Base-by-base conservation (phyloP, 805 yeast species). In the Wickerhamiella sergipiensis region DNA sequence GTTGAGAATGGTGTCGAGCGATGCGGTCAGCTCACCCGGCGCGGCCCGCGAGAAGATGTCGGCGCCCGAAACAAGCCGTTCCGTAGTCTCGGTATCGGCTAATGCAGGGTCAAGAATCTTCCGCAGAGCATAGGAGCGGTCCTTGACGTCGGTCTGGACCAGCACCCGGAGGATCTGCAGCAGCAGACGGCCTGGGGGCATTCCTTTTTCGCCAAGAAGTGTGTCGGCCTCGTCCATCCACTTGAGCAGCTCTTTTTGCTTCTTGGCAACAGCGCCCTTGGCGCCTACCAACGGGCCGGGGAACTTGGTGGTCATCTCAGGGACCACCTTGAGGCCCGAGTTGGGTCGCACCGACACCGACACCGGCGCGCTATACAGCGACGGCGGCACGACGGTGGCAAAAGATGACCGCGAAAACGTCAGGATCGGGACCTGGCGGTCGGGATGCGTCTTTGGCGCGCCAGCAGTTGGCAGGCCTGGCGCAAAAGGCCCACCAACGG, bases 201-300 rank as follows among this genome's bases (percentile, higher is more conserved):
- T 21, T 3, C 31, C 42, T 1, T 7, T 40, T 2, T 36, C 50
- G 7, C 61, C 57, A 10, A 64, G 46, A 3, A 52, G 54, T 5
- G 53, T 59, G 15, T 67, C 55, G 46, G 67, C 65, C 2, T 69
- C 72, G 19, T 67, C 70, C n/a, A 81, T 57, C 83, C 95, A 83
- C 52, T 80, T 76, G 53, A 79, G 84, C 8, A 86, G 62, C 43
- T 82, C 92, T 59, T 80, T 83, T 62, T 71, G 71, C 61, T 77
- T 81, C 60, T 79, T 85, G 43, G 60, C 59, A 24, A 64, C 45
- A 7, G 59, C 61, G 8, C 70, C 67, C 51, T 67, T 67, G 2
- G 69, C 58, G 51, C 73, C 75, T 2, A 71, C 63, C 48, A 86
- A 67, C 0, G 95, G 95, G 0, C 83, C 86, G 0, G 85, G 92